Evolutionary conservation across 139 green algal genomes (phyloP).

Genomic region (Axilococcus clingmanii): DNA sequence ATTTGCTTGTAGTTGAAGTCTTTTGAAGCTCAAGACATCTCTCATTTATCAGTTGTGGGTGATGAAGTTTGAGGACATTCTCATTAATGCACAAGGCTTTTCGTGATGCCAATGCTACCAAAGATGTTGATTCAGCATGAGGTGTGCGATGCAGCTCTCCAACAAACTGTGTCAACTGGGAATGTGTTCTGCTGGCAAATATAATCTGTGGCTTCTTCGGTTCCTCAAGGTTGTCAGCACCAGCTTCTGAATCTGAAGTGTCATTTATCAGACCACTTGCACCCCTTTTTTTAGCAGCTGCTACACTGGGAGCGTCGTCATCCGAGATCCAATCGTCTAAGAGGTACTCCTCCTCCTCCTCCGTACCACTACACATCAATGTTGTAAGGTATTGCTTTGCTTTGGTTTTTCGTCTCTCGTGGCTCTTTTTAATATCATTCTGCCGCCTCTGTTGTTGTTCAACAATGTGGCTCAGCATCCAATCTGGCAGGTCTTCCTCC

Average conservation of each 20-base stretch:
- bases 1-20: not conserved
- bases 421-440: constrained; percentile 5
- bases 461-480: constrained; percentile 39
- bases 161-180: constrained; percentile 86
- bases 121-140: constrained; percentile 41
- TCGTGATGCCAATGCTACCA: constrained; percentile 56
- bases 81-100: constrained; percentile 85
- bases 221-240: not conserved
- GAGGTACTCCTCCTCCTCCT: not conserved
- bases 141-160: constrained; percentile 61
- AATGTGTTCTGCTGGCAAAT: constrained; percentile 91
- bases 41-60: constrained; percentile 68
- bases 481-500: constrained; percentile 40
- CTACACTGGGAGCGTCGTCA: constrained; percentile 10
- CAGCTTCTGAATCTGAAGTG: constrained; percentile 2
- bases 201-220: constrained; percentile 62
- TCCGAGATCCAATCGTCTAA: constrained; percentile 1
- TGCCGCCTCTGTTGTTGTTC: constrained; percentile 8
- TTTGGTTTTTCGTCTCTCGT: not conserved
- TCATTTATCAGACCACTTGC: not conserved
- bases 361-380: not conserved
- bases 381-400: not conserved
- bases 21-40: constrained; percentile 79
- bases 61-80: constrained; percentile 36
- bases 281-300: not conserved